phyloP scores from a whole-genome alignment of 768 basidiomycete genomes.

The Dacryopinax spathularia region DNA sequence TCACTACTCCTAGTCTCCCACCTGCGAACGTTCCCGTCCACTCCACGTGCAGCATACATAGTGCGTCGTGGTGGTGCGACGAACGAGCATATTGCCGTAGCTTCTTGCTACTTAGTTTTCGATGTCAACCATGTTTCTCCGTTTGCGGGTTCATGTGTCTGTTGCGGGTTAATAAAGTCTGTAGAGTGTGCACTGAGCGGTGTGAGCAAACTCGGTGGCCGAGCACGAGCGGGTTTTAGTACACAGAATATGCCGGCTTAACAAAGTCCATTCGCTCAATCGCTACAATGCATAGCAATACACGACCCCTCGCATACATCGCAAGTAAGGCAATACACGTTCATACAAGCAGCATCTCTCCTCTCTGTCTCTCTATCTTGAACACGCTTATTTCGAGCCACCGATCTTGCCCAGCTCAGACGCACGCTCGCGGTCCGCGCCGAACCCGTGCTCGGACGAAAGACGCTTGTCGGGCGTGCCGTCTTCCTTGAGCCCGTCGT shows the following conservation, averaged over 20 bases:
- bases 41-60: too few species aligned
- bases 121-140: neutral
- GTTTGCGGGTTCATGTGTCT: neutral
- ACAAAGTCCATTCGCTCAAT: neutral
- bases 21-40: neutral
- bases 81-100: too few species aligned
- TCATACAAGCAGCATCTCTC: too few species aligned
- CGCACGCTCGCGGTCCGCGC: constrained; percentile 17
- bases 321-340: too few species aligned
- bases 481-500: constrained; percentile 23
- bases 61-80: too few species aligned
- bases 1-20: neutral
- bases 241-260: neutral
- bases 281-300: neutral
- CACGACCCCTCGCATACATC: too few species aligned
- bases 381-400: neutral
- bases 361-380: neutral
- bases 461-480: constrained; percentile 22
- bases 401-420: constrained; percentile 10
- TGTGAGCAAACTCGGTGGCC: too few species aligned
- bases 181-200: neutral
- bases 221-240: too few species aligned
- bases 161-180: neutral
- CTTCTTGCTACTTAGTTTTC: too few species aligned
- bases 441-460: constrained; percentile 24